phyloP scores from a whole-genome alignment of 2,329 filamentous ascomycete genomes.

The Aspergillus brasiliensis region DNA sequence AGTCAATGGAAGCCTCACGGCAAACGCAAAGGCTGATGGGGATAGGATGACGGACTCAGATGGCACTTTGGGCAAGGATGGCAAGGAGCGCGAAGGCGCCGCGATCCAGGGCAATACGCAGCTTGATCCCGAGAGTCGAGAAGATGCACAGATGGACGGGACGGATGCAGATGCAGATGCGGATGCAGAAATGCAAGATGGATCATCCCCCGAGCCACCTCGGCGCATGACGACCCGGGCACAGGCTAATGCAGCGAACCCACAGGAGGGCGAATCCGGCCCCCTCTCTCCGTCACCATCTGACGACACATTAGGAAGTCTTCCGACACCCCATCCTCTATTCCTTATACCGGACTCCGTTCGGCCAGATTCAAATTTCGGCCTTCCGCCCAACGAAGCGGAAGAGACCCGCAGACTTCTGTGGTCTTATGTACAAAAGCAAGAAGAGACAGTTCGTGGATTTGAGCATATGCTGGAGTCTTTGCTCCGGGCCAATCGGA shows the following conservation, averaged over 20 bases:
- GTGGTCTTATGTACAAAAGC: constrained; percentile 65
- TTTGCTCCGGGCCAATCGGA: constrained; percentile 60
- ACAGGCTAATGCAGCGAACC: constrained; percentile 40
- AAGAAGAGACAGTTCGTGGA: constrained; percentile 64
- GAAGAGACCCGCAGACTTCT: constrained; percentile 64
- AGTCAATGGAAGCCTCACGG: constrained; percentile 16
- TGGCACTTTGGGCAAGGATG: constrained; percentile 14
- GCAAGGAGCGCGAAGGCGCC: constrained; percentile 12
- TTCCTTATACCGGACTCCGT: constrained; percentile 57
- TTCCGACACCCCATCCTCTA: constrained; percentile 56
- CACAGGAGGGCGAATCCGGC: constrained; percentile 30
- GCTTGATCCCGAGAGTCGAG: not conserved
- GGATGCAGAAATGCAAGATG: constrained; percentile 38
- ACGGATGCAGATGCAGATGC: constrained; percentile 31
- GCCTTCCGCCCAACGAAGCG: constrained; percentile 60
- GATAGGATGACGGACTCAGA: constrained; percentile 10
- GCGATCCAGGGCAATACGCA: not conserved
- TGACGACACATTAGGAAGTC: constrained; percentile 32
- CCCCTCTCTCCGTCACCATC: constrained; percentile 28
- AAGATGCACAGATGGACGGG: constrained; percentile 25
- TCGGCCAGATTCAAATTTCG: constrained; percentile 57
- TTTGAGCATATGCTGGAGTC: constrained; percentile 58
- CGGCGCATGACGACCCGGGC: constrained; percentile 52
- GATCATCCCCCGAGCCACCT: constrained; percentile 43
- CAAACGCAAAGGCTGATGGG: constrained; percentile 7